These are phyloP conservation scores for Angomonas desouzai DNA, from an alignment of 208 protist species.

Conservation along the genomic window DNA sequence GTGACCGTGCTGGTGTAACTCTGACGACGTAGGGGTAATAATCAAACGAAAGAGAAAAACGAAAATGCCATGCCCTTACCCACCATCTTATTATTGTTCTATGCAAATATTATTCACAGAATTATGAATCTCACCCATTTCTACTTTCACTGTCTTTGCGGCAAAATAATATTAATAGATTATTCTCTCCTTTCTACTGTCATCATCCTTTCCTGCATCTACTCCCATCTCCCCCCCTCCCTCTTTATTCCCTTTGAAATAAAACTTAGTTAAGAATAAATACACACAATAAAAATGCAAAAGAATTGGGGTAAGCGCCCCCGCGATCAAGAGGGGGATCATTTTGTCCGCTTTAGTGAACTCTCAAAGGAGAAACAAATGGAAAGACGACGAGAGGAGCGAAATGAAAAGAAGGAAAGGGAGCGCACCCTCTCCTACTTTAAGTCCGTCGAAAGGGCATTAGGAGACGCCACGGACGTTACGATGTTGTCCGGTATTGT, in stretches of 20 bases:
- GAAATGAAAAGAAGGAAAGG: slow-evolving; percentile 82
- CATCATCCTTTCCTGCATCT: too few species aligned
- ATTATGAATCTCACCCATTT: not conserved
- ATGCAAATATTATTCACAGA: slow-evolving; percentile 2
- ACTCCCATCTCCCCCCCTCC: too few species aligned
- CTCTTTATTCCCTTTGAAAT: not conserved
- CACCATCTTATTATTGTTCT: not conserved
- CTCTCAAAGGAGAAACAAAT: slow-evolving; percentile 60
- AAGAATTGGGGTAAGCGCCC: slow-evolving; percentile 18
- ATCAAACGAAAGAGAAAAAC: too few species aligned
- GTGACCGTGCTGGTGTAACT: slow-evolving; percentile 9
- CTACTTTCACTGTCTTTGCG: not conserved
- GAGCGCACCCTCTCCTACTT: slow-evolving; percentile 86
- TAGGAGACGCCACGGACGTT: slow-evolving; percentile 66
- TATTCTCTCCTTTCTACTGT: not conserved
- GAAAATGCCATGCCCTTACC: too few species aligned
- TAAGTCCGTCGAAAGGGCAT: slow-evolving; percentile 61
- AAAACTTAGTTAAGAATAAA: not conserved
- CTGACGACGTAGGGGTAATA: too few species aligned
- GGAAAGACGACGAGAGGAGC: slow-evolving; percentile 65
- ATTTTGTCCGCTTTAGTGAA: slow-evolving; percentile 72
- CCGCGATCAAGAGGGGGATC: slow-evolving; percentile 5
- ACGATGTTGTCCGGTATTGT: slow-evolving; percentile 56
- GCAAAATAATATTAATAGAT: not conserved
- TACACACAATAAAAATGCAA: not conserved